Conservation (phyloP, 106 monocot genomes). For the Dioscorea zingiberensis region DNA sequence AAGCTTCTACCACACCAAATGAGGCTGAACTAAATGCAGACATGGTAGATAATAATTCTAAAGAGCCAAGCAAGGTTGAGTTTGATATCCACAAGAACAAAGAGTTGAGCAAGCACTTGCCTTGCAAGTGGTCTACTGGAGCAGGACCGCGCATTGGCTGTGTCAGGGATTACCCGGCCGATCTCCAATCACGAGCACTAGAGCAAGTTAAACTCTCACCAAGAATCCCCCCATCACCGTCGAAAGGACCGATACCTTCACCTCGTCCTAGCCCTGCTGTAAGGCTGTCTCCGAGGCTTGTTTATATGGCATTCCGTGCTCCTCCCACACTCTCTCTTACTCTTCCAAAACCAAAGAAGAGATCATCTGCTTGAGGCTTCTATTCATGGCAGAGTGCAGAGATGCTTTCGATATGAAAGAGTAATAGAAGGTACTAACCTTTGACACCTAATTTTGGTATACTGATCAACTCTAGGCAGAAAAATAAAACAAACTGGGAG, state of each 20-base stretch:
- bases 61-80: not conserved
- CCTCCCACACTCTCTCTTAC: constrained; percentile 35
- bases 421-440: too few species aligned
- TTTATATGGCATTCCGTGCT: constrained; percentile 35
- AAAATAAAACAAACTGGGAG: not conserved
- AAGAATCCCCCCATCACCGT: constrained; percentile 8
- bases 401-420: not conserved
- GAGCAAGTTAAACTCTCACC: constrained; percentile 93
- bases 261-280: constrained; percentile 73
- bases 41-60: constrained; percentile 6
- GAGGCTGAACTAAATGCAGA: constrained; percentile 13
- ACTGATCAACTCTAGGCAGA: too few species aligned
- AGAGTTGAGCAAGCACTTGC: constrained; percentile 3
- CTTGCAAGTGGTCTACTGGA: constrained; percentile 69
- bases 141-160: constrained; percentile 75
- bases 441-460: not conserved
- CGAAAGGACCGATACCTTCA: constrained; percentile 65
- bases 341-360: constrained; percentile 33
- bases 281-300: constrained; percentile 63
- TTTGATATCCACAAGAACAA: not conserved
- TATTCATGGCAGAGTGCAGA: not conserved
- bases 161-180: constrained; percentile 70
- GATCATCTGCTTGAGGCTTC: not conserved
- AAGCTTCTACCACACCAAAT: not conserved
- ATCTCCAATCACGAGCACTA: constrained; percentile 69